Evolutionary conservation across 345 rosid species (phyloP), one percentile per base, ranked within the genome.

Genomic region (Erucastrum elatum): DNA sequence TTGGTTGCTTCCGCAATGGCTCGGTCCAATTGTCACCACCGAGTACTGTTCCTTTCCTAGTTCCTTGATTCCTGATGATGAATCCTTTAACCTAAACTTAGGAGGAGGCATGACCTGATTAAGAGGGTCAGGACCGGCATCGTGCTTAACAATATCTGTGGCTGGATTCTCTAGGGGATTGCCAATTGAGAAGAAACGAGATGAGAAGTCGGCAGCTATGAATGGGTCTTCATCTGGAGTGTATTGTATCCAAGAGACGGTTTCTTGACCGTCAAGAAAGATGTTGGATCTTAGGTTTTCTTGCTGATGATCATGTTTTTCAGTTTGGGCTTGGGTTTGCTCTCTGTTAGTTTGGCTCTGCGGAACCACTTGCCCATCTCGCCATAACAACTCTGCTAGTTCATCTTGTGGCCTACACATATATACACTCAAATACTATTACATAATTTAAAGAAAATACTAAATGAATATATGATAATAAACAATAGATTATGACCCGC

Each of bases 361-460:
- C 64, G 86, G 61, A 78, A 91, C 90, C 12, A 91, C 87, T 65
- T 86, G 85, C 60, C 94, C 96, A 77, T 88, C 86, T 75, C 75
- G 80, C 94, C 94, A 91, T 74, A 88, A 27, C 59, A 91, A 82
- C 87, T 91, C 96, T 66, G 84, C 90, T 34, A 91, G 81, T 75
- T 89, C 92, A 77, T 82, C 78, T 37, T 87, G 84, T 68, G 82
- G 77, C 72, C 96, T 91, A 86, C 46, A 75, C 55, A 74, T 35
- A 63, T 34, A 26, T 4, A 67, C 73, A 69, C 60, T 37, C 33
- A 41, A 33, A 83, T 4, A 62, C 66, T 53, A 41, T 26, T 29
- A 26, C 37, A 31, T 31, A 37, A 21, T 8, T 49, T n/a, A 5
- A 49, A 39, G 8, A 7, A 39, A 8, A 39, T 39, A 2, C 46